phyloP scores from a whole-genome alignment of 1,139 yeast genomes.

The Saccharomyces pastorianus region DNA sequence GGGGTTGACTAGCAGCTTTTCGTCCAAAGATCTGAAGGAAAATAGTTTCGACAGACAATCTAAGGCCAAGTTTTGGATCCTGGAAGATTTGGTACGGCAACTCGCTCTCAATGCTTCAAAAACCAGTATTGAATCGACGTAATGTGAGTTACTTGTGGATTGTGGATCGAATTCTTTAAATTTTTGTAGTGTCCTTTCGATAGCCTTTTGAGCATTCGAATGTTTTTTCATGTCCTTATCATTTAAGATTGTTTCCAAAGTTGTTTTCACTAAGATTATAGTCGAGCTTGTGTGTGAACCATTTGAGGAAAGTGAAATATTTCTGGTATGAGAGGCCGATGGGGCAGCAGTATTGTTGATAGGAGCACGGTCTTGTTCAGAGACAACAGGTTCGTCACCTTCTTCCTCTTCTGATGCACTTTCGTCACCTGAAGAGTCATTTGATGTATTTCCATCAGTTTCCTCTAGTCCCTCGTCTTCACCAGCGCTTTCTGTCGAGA shows the following conservation, averaged over 20 bases:
- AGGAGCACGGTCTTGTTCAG: not conserved
- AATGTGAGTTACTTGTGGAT: conserved; percentile 8
- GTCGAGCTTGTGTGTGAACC: conserved; percentile 20
- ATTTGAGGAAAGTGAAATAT: conserved; percentile 13
- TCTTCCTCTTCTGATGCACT: not conserved
- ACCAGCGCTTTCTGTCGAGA: not conserved
- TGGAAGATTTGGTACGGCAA: conserved; percentile 45
- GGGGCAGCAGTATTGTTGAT: not conserved
- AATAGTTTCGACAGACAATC: conserved; percentile 62
- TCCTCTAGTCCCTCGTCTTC: not conserved
- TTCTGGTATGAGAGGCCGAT: conserved; percentile 11
- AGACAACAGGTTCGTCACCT: not conserved
- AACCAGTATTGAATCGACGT: conserved; percentile 40
- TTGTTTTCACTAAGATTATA: conserved; percentile 22
- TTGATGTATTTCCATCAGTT: conserved; percentile 1
- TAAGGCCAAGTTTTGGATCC: conserved; percentile 48
- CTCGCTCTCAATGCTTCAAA: conserved; percentile 57
- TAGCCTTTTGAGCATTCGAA: conserved; percentile 21
- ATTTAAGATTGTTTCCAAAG: conserved; percentile 23
- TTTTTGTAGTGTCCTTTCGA: conserved; percentile 23
- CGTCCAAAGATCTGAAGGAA: conserved; percentile 53
- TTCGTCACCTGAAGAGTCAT: not conserved
- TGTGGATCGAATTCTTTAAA: conserved; percentile 19
- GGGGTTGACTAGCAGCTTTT: conserved; percentile 38
- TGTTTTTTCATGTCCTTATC: conserved; percentile 28